Evolutionary conservation across 192 early-diverging fungal species (phyloP), one percentile per base, ranked within the genome.

Genomic region (Rhizoclosmatium globosum): DNA sequence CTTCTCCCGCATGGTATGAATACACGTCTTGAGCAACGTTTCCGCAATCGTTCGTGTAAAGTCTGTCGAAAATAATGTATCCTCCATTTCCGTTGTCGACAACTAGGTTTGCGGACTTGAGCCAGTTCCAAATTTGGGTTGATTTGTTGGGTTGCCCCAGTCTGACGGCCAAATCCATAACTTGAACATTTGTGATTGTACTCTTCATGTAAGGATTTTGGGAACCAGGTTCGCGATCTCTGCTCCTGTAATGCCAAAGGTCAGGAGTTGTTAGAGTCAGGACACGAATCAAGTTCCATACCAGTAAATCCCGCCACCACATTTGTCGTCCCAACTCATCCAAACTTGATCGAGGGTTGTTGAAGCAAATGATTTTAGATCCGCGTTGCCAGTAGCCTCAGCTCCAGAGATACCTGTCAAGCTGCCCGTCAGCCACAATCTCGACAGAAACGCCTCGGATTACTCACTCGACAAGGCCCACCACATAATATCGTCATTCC

Each of bases 291-390:
- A 21, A 71, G 53, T 9, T 17, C 7, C 60, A 13, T 38, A 81
- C 87, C 87, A 88, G 77, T 79, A 88, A 71, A 88, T 83, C n/a
- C 87, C 87, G 7, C 87, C 87, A 6, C 79, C 79, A 80, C 87
- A 88, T 6, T 53, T 45, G 4, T 69, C 39, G 11, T 86, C 85
- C 83, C 83, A 88, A 45, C 84, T 21, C 38, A n/a, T 64, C 45
- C 47, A 78, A 61, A 88, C 75, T 62, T 88, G 62, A 62, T 75
- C 47, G 43, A 71, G 76, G 3, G 87, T 88, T 42, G 67, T 79
- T 81, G 11, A 86, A 59, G 13, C 48, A 46, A 15, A 84, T 19
- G 17, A 66, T 74, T 13, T 42, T 31, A 39, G 64, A 47, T 41
- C 66, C 48, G 21, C 38, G 23, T 6, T 47, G 15, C 1, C 43